Conservation (phyloP, 179 eudicot genomes). For the Carnegiea gigantea region DNA sequence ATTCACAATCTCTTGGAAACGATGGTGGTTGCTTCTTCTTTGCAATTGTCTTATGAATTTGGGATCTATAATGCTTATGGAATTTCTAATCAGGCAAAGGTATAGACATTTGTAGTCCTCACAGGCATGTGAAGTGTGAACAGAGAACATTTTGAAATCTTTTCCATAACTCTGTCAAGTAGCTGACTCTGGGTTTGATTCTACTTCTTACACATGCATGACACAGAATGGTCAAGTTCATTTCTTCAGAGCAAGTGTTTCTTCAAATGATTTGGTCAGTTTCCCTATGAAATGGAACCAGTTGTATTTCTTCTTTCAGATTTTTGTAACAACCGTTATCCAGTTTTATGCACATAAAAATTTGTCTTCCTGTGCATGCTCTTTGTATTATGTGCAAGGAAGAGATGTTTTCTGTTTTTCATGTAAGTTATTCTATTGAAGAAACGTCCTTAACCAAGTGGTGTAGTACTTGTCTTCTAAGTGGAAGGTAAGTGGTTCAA, state of each 20-base stretch:
- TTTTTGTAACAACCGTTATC: background rate
- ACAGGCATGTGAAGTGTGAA: background rate
- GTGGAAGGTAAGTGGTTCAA: background rate
- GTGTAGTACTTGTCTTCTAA: background rate
- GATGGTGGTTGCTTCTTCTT: constrained; percentile 66
- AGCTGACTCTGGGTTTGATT: background rate
- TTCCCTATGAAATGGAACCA: background rate
- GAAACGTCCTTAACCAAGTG: too few species aligned
- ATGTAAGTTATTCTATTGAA: too few species aligned
- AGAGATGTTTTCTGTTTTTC: background rate
- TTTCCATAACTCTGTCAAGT: background rate
- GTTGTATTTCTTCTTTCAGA: background rate
- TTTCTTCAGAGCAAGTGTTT: constrained; percentile 33
- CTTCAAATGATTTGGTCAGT: constrained; percentile 41
- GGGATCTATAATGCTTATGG: constrained; percentile 38
- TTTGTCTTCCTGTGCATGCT: background rate
- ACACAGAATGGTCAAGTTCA: constrained; percentile 31
- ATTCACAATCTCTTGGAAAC: background rate
- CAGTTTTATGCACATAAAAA: background rate
- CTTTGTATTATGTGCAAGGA: background rate
- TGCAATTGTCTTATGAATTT: constrained; percentile 50
- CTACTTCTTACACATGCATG: background rate
- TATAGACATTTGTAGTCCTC: constrained; percentile 23
- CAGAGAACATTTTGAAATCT: background rate
- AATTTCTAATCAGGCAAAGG: constrained; percentile 44